These are phyloP conservation scores for Penicillium coprophilum DNA, from an alignment of 495 filamentous ascomycete genomes.

Conservation along the genomic window DNA sequence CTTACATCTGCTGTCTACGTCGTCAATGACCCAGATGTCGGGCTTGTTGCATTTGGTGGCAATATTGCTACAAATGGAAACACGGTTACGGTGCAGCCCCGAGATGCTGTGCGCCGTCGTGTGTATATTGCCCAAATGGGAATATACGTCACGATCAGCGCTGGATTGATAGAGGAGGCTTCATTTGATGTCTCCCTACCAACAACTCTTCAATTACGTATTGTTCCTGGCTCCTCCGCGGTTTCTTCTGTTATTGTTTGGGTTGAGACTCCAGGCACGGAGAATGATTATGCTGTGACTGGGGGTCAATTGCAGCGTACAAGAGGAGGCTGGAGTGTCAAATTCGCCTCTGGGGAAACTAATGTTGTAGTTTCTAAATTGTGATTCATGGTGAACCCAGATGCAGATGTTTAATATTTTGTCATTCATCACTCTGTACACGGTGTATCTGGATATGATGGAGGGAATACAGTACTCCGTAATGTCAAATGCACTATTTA, in stretches of 20 bases:
- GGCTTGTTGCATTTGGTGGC: not conserved
- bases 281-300: not conserved
- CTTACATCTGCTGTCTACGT: not conserved
- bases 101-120: not conserved
- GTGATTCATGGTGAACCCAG: not conserved
- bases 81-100: not conserved
- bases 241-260: conserved; percentile 6
- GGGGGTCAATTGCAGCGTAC: not conserved
- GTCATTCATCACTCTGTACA: not conserved
- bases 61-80: not conserved
- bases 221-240: not conserved
- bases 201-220: not conserved
- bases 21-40: not conserved
- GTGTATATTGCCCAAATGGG: not conserved
- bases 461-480: not conserved
- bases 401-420: not conserved
- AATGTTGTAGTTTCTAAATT: conserved; percentile 11
- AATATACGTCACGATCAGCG: not conserved
- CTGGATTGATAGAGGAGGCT: not conserved
- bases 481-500: not conserved
- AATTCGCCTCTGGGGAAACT: conserved; percentile 10
- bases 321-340: conserved; percentile 15
- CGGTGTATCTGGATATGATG: not conserved
- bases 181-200: not conserved
- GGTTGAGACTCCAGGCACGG: conserved; percentile 16